phyloP scores from a whole-genome alignment of 2,329 filamentous ascomycete species.

The Bertia moriformis region DNA sequence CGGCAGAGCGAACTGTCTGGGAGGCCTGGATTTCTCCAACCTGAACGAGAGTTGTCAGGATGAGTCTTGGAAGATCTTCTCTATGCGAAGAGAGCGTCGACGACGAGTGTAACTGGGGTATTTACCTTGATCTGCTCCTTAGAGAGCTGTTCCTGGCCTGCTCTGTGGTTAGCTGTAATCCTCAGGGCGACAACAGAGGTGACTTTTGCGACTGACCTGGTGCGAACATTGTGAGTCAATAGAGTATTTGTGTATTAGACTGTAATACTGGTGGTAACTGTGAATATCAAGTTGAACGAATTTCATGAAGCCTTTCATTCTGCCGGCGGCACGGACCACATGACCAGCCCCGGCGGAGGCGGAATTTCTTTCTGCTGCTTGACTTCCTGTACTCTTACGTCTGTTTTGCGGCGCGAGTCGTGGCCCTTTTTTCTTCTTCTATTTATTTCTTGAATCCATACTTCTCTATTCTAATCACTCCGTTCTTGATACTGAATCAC shows the following conservation, averaged over 20 bases:
- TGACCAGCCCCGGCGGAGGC: neutral
- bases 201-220: constrained; percentile 6
- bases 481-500: too few relatives aligned
- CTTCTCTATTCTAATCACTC: neutral
- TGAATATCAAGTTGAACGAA: too few relatives aligned
- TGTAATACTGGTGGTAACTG: too few relatives aligned
- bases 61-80: too few relatives aligned
- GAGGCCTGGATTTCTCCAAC: constrained; percentile 35
- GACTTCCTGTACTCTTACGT: too few relatives aligned
- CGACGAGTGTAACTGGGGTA: neutral
- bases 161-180: neutral
- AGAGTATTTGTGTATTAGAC: too few relatives aligned
- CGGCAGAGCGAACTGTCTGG: constrained; percentile 35
- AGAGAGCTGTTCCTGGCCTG: constrained; percentile 25
- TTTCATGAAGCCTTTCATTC: too few relatives aligned
- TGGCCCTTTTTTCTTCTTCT: neutral
- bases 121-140: constrained; percentile 26
- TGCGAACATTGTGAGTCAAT: constrained; percentile 8
- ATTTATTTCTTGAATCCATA: too few relatives aligned
- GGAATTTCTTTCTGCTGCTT: neutral
- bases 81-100: too few relatives aligned
- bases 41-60: constrained; percentile 9
- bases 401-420: neutral
- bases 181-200: constrained; percentile 6
- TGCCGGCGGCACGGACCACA: constrained; percentile 6